Percentiles rank a stretch among this genome's conserved stretches.
Evolutionary conservation across 139 green algal genomes (phyloP).

Genomic region (Deuterostichococcus epilithicus): DNA sequence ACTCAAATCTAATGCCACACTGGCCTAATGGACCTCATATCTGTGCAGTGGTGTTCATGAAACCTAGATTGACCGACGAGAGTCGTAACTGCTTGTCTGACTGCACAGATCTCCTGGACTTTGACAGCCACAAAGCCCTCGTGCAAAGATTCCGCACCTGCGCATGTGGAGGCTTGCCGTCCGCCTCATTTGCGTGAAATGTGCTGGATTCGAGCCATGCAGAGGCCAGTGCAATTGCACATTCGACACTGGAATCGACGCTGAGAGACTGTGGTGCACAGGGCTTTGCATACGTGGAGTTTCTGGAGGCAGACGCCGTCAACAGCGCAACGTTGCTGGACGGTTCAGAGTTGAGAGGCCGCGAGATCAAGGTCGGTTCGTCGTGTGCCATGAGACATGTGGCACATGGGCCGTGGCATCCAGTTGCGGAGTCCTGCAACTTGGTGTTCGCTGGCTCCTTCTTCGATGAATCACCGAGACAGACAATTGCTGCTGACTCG

Average conservation of each 20-base stretch:
- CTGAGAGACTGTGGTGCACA: too few species aligned
- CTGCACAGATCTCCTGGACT: too few species aligned
- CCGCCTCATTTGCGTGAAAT: background rate
- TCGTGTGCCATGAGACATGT: background rate
- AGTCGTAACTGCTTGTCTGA: too few species aligned
- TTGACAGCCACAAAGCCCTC: too few species aligned
- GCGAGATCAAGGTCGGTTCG: conserved; percentile 76
- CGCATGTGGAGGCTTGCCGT: background rate
- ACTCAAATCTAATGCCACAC: background rate
- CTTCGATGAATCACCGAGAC: background rate
- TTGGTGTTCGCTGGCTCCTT: too few species aligned
- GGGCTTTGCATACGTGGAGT: conserved; percentile 98
- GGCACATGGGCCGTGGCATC: background rate
- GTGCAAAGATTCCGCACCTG: too few species aligned
- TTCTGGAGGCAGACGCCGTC: conserved; percentile 93
- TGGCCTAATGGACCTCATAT: background rate
- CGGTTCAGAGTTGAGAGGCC: conserved; percentile 67
- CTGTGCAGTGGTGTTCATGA: too few species aligned
- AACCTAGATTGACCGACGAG: too few species aligned
- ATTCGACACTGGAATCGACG: too few species aligned
- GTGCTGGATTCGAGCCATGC: too few species aligned
- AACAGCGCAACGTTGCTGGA: conserved; percentile 80
- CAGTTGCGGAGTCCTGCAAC: too few species aligned
- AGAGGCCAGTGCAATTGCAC: too few species aligned
- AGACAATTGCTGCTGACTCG: background rate